Conservation (phyloP, 1,139 yeast genomes). For the Arxiozyma slooffiae region DNA sequence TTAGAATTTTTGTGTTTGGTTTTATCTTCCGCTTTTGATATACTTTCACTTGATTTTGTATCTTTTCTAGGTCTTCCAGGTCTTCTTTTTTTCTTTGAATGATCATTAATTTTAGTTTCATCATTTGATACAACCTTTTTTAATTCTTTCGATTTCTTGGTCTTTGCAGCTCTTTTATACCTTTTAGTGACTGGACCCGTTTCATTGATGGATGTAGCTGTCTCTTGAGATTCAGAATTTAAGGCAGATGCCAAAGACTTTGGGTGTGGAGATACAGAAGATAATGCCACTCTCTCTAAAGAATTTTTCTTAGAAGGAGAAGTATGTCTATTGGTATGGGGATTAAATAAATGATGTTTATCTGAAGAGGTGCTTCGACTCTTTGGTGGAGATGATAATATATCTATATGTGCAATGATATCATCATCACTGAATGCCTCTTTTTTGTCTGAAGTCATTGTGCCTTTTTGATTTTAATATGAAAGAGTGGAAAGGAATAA, state of each 20-base stretch:
- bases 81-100: background rate
- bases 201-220: background rate
- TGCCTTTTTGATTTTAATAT: background rate
- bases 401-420: slow-evolving; percentile 19
- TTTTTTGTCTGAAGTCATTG: background rate
- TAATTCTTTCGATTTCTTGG: background rate
- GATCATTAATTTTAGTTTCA: background rate
- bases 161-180: background rate
- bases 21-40: background rate
- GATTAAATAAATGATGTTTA: background rate
- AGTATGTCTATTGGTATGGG: background rate
- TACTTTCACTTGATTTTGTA: background rate
- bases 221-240: background rate
- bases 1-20: background rate
- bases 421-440: slow-evolving; percentile 10
- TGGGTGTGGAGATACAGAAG: background rate
- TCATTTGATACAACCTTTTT: background rate
- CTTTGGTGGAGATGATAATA: slow-evolving; percentile 20
- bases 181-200: background rate
- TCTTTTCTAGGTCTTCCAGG: slow-evolving; percentile 13
- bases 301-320: background rate
- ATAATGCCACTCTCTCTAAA: background rate
- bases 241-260: background rate
- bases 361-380: slow-evolving; percentile 1
- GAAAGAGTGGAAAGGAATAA: background rate